Conservation (phyloP, 345 rosid genomes). For the Brassica napus region DNA sequence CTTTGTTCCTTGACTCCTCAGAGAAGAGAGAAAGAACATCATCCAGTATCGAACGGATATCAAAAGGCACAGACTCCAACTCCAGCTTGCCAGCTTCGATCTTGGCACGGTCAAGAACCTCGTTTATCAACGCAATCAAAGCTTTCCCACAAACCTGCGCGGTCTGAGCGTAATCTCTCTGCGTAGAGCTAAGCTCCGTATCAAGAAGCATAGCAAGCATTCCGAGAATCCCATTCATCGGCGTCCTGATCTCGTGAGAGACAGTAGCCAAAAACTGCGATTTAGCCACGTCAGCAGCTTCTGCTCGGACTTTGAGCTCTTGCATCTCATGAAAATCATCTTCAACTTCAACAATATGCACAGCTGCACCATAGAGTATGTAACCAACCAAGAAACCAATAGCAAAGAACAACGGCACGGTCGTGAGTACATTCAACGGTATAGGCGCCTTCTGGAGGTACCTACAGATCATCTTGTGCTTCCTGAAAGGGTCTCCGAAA, state of each 20-base stretch:
- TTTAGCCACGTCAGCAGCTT: constrained; percentile 98
- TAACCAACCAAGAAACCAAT: constrained; percentile 81
- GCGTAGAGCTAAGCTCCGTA: constrained; percentile 87
- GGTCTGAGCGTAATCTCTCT: constrained; percentile 92
- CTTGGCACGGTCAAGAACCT: constrained; percentile 97
- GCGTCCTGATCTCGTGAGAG: constrained; percentile 97
- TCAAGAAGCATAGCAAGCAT: constrained; percentile 94
- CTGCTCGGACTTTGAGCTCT: constrained; percentile 80
- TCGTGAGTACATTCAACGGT: constrained; percentile 70
- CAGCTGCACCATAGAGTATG: constrained; percentile 72
- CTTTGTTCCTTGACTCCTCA: constrained; percentile 87
- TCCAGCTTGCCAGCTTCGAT: constrained; percentile 96
- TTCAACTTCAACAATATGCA: constrained; percentile 87
- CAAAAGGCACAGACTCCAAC: constrained; percentile 80
- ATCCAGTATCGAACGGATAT: constrained; percentile 79
- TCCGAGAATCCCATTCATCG: constrained; percentile 99
- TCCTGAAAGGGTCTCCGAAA: constrained; percentile 95
- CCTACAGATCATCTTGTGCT: constrained; percentile 91
- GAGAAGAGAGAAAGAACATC: constrained; percentile 96
- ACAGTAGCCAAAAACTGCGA: constrained; percentile 99
- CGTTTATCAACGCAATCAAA: constrained; percentile 84
- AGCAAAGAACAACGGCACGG: constrained; percentile 66
- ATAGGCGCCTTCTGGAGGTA: constrained; percentile 84
- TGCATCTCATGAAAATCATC: constrained; percentile 86
- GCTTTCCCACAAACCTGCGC: constrained; percentile 98